Conservation (phyloP, 2,329 filamentous ascomycete species). For the Aspergillus proliferans region DNA sequence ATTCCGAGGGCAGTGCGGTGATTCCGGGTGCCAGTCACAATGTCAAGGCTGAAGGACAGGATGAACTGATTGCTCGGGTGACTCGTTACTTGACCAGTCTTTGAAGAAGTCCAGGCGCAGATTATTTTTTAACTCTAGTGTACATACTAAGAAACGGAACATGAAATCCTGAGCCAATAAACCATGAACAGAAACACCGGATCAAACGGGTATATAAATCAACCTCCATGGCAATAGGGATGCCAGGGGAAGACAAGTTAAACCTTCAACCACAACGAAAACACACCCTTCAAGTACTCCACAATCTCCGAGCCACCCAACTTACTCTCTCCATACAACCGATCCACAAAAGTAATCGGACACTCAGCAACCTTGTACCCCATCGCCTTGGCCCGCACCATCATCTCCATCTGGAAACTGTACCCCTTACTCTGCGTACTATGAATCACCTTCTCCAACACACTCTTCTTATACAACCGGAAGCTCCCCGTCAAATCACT, state of each 20-base stretch:
- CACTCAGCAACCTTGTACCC: constrained; percentile 91
- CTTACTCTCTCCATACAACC: constrained; percentile 92
- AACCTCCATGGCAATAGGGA: constrained; percentile 8
- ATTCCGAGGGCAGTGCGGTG: constrained; percentile 43
- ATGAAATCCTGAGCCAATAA: constrained; percentile 4
- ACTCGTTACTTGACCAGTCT: constrained; percentile 27
- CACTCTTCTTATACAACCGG: constrained; percentile 83
- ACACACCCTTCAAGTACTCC: constrained; percentile 84
- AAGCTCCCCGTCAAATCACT: constrained; percentile 95
- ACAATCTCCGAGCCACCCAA: constrained; percentile 92
- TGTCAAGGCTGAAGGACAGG: constrained; percentile 44
- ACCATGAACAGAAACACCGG: constrained; percentile 7
- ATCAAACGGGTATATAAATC: constrained; percentile 20
- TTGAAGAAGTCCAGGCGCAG: constrained; percentile 3
- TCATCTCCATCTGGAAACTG: constrained; percentile 99
- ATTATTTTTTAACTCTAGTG: not conserved
- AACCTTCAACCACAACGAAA: constrained; percentile 72
- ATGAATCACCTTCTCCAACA: constrained; percentile 82
- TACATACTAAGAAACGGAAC: constrained; percentile 4
- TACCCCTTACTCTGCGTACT: constrained; percentile 95
- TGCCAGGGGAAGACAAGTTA: constrained; percentile 29
- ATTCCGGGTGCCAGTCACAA: constrained; percentile 46
- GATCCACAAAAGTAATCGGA: constrained; percentile 92
- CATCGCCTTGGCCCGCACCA: constrained; percentile 94
- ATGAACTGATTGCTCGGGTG: constrained; percentile 32